Conservation (phyloP, 345 rosid genomes). For the Salix koriyanagi region DNA sequence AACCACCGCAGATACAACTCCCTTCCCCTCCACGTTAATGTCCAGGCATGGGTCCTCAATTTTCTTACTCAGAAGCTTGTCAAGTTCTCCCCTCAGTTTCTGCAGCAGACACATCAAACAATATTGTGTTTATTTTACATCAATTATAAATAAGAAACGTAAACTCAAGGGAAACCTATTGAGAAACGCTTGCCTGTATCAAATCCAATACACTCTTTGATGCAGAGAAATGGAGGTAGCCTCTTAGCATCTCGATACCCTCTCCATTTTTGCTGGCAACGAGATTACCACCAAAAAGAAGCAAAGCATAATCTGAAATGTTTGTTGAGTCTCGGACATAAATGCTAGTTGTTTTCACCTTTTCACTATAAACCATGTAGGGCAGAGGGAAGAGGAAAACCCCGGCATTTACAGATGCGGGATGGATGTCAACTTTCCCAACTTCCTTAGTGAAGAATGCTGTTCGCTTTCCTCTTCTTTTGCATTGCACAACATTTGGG, state of each 20-base stretch:
- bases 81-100: slow-evolving; percentile 79
- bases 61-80: slow-evolving; percentile 73
- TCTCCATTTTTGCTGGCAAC: slow-evolving; percentile 65
- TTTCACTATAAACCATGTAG: slow-evolving; percentile 84
- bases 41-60: slow-evolving; percentile 81
- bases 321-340: slow-evolving; percentile 82
- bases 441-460: slow-evolving; percentile 90
- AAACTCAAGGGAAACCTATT: background rate
- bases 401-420: slow-evolving; percentile 86
- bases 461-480: slow-evolving; percentile 87
- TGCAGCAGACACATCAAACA: slow-evolving; percentile 29
- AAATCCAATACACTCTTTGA: slow-evolving; percentile 71
- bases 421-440: slow-evolving; percentile 93
- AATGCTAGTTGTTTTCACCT: slow-evolving; percentile 81
- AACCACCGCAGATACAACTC: slow-evolving; percentile 80
- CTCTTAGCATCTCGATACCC: slow-evolving; percentile 94
- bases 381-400: slow-evolving; percentile 76
- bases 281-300: slow-evolving; percentile 85
- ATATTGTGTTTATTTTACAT: background rate
- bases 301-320: slow-evolving; percentile 91
- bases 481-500: slow-evolving; percentile 97
- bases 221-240: slow-evolving; percentile 94
- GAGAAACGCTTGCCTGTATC: slow-evolving; percentile 47
- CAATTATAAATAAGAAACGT: background rate
- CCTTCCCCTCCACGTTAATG: slow-evolving; percentile 71